phyloP scores from a whole-genome alignment of 495 filamentous ascomycete species.

The Neurospora sp. region DNA sequence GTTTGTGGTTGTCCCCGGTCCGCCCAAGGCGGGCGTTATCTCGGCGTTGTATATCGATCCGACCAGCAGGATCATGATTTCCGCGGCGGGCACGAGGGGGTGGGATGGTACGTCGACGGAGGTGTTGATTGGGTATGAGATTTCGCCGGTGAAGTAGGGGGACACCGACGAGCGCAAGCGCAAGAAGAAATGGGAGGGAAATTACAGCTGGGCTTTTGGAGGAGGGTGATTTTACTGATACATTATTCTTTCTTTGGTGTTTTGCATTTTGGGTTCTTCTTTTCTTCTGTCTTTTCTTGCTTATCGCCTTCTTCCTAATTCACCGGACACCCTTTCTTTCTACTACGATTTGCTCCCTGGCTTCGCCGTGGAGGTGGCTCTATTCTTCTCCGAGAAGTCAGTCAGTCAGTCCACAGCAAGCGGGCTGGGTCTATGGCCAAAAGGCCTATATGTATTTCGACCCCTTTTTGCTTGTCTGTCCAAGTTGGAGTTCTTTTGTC shows the following conservation, averaged over 20 bases:
- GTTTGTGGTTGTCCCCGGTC: slow-evolving; percentile 89
- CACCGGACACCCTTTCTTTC: background rate
- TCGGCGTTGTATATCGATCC: slow-evolving; percentile 76
- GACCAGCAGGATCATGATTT: slow-evolving; percentile 82
- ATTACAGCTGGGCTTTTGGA: background rate
- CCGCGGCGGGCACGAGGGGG: slow-evolving; percentile 78
- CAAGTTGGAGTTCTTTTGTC: background rate
- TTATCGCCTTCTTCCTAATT: background rate
- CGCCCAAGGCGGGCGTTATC: slow-evolving; percentile 79
- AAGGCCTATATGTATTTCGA: background rate
- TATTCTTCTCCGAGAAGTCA: background rate
- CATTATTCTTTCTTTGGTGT: background rate
- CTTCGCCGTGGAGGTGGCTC: background rate
- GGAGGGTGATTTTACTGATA: background rate
- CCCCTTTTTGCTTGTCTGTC: background rate
- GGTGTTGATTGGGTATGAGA: slow-evolving; percentile 90
- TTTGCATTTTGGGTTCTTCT: background rate
- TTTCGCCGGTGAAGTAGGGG: slow-evolving; percentile 24
- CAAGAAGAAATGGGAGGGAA: background rate
- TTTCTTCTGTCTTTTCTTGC: background rate
- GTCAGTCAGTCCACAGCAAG: background rate
- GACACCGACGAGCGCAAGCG: background rate
- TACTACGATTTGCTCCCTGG: background rate
- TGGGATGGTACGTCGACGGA: slow-evolving; percentile 95
- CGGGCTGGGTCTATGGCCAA: background rate